Evolutionary conservation across 129 eudicot species (phyloP).

Genomic region (Logfia minima): DNA sequence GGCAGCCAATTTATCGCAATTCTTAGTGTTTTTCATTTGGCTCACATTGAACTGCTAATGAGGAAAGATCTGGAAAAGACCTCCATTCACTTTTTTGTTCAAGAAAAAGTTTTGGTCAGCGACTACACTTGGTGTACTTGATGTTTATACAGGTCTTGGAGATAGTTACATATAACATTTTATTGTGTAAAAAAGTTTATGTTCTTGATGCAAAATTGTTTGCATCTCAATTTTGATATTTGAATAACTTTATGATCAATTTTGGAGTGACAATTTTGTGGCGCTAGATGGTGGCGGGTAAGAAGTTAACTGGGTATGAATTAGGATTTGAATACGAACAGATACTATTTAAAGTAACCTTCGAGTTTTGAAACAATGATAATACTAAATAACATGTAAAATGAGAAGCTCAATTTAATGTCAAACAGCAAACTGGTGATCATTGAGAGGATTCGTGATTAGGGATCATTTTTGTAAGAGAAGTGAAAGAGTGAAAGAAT

Average conservation of each 20-base stretch:
- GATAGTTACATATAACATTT: conserved; percentile 5
- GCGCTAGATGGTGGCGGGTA: background rate
- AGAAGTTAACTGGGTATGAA: background rate
- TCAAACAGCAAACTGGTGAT: background rate
- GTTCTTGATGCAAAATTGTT: conserved; percentile 26
- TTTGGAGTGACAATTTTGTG: conserved; percentile 15
- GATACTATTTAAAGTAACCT: background rate
- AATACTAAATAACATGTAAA: background rate
- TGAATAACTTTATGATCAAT: background rate
- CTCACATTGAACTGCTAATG: background rate
- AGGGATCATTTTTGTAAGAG: no score
- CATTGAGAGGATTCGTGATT: no score
- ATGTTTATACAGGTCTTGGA: conserved; percentile 6
- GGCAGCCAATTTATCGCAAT: conserved; percentile 68
- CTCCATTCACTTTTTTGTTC: background rate
- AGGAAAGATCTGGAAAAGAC: conserved; percentile 14
- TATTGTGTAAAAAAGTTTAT: conserved; percentile 10
- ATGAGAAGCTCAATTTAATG: background rate
- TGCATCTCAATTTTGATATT: conserved; percentile 22
- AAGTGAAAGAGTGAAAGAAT: no score
- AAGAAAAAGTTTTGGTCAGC: background rate
- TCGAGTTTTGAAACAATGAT: background rate
- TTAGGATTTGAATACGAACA: background rate
- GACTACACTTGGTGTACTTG: background rate
- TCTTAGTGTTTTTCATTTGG: conserved; percentile 23